These are phyloP conservation scores for Phytophthora hibernalis DNA, from an alignment of 352 stramenopile species.

Conservation along the genomic window DNA sequence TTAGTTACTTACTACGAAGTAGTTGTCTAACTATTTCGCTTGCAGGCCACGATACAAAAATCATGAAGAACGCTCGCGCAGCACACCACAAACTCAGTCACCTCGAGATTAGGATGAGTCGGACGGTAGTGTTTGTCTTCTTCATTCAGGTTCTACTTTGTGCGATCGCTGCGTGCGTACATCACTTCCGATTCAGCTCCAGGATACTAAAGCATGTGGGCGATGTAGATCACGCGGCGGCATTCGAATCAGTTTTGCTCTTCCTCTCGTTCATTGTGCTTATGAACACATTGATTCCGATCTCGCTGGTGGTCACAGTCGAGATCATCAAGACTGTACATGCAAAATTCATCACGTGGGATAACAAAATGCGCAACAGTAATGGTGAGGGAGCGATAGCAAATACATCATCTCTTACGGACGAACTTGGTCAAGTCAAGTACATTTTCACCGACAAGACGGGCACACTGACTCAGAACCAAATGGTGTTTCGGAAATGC, in stretches of 20 bases:
- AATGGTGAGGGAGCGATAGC: slow-evolving; percentile 75
- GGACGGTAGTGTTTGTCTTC: slow-evolving; percentile 81
- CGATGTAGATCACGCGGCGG: neutral
- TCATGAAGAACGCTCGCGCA: slow-evolving; percentile 90
- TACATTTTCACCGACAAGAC: slow-evolving; percentile 96
- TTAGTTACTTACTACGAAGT: neutral
- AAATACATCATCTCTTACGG: slow-evolving; percentile 91
- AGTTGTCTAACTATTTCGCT: neutral
- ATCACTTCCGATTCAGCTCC: slow-evolving; percentile 32
- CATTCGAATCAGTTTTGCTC: slow-evolving; percentile 52
- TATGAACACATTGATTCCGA: slow-evolving; percentile 93
- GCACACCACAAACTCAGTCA: slow-evolving; percentile 86
- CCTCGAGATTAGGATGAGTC: slow-evolving; percentile 82
- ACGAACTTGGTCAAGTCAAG: slow-evolving; percentile 93
- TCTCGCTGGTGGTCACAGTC: slow-evolving; percentile 92
- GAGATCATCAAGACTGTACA: slow-evolving; percentile 83
- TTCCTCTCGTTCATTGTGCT: slow-evolving; percentile 93
- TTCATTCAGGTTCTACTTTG: slow-evolving; percentile 75
- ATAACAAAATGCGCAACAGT: slow-evolving; percentile 61
- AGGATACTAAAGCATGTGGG: slow-evolving; percentile 3
- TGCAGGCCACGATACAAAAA: slow-evolving; percentile 86
- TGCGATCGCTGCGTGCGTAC: slow-evolving; percentile 52
- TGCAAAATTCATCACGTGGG: slow-evolving; percentile 84
- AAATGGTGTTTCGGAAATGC: slow-evolving; percentile 97
- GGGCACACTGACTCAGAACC: slow-evolving; percentile 94